Base-by-base conservation (phyloP, 148 eudicot species). In the Camellia sinensis region DNA sequence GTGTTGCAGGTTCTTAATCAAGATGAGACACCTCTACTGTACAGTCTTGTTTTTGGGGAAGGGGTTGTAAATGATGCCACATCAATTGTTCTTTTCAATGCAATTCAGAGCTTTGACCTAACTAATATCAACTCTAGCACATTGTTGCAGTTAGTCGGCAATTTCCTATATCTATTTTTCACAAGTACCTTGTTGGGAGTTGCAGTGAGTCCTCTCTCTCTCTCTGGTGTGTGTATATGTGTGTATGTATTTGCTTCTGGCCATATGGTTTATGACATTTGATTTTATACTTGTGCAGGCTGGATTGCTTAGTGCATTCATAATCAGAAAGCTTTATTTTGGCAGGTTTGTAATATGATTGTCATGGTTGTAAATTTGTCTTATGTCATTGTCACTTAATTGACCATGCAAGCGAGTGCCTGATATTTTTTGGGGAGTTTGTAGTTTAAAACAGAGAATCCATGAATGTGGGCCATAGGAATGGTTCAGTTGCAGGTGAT, bases 41-140 rank as follows among this genome's bases (percentile, higher is more conserved):
- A 92, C 88, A 92, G 97, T 86, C 80, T 92, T 6, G 97, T 92
- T 61, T 92, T 93, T 46, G 95, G 97, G 50, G 97, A 93, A 88
- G 97, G 97, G 59, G 97, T 91, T 29, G 97, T 93, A 22, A 93
- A 93, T 80, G 97, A 93, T 82, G 97, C 97, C 64, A 91, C 97
- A 54, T 93, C 97, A 21, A 87, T 93, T 45, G 97, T 93, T 82
- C 88, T 93, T 59, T 93, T 93, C 85, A 93, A 93, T 76, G 97
- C 93, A 2, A 91, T 93, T 84, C 97, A 93, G 82, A 90, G 85
- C 83, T 90, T 93, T 79, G 95, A 93, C 61, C 79, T 89, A 37
- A 82, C 92, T 83, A 85, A 90, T 76, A 77, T 91, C 79, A 73
- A 73, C 78, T 67, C 93, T 29, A 74, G 85, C 83, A 81, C 79